Base-by-base conservation (phyloP, 345 rosid genomes). In the Pseudoturritis turrita region DNA sequence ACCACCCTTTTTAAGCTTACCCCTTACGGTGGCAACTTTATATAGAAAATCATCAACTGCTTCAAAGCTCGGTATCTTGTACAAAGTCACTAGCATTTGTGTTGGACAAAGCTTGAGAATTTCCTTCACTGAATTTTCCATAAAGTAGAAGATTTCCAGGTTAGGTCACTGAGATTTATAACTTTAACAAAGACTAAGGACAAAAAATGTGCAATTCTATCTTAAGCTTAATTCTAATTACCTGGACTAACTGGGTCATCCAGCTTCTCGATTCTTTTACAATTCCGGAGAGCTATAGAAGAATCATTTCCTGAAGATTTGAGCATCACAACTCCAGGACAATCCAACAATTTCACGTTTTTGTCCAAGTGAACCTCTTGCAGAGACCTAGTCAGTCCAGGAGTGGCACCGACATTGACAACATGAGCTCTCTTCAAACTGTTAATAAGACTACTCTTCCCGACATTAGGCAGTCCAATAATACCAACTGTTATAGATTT, bases 291-390 rank as follows among this genome's bases (percentile, higher is more conserved):
- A 62, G 92, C 92, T 56, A 88, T 62, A 7, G 96, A 81, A 10
- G 89, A 79, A 79, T 88, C 90, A 77, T 86, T 87, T 52, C 64
- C 94, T 4, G 62, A 70, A 49, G 96, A 91, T 73, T 84, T 89
- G 44, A 91, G 92, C 98, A 95, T 86, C 61, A 91, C 99, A 76
- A 95, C 96, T 58, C 99, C 99, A 68, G 98, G 99, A 73, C 98
- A 95, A 77, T 95, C 99, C 78, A 95, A 64, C 75, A 91, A 78
- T 72, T 91, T 95, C 45, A 95, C 90, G 81, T 89, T 88, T 78
- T 85, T 88, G 86, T 91, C 99, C 61, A 91, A 73, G 63, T 91
- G 97, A 80, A 95, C 96, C 82, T 95, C 98, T 82, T 91, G 99
- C 87, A 95, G 79, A 40, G 97, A 85, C 77, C 89, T 91, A 5